phyloP scores from a whole-genome alignment of 2,329 filamentous ascomycete species.

The Zymoseptoria passerinii region DNA sequence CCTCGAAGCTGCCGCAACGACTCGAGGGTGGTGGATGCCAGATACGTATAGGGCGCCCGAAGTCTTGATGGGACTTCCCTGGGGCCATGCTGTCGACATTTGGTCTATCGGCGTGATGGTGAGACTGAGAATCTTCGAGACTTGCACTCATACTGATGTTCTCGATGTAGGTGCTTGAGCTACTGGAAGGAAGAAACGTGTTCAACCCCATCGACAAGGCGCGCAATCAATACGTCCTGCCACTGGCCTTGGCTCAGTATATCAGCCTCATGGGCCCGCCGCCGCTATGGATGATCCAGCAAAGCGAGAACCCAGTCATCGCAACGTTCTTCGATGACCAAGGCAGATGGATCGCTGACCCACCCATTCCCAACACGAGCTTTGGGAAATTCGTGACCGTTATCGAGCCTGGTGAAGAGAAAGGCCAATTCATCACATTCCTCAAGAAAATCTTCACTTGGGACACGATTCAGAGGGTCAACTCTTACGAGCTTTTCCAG shows the following conservation, averaged over 20 bases:
- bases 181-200: slow-evolving; percentile 22
- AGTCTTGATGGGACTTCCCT: neutral
- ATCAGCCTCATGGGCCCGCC: slow-evolving; percentile 9
- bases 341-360: slow-evolving; percentile 1
- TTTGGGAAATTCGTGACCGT: neutral
- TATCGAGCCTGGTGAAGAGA: neutral
- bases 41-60: slow-evolving; percentile 1
- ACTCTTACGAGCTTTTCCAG: slow-evolving; percentile 11
- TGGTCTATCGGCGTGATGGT: slow-evolving; percentile 1
- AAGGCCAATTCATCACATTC: slow-evolving; percentile 19
- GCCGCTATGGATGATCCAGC: slow-evolving; percentile 3
- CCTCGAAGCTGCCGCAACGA: neutral
- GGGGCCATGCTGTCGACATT: neutral
- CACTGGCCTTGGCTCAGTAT: slow-evolving; percentile 24
- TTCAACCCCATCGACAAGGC: slow-evolving; percentile 22
- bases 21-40: slow-evolving; percentile 1
- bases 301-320: neutral
- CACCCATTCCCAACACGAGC: neutral
- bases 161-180: slow-evolving; percentile 21
- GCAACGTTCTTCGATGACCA: neutral
- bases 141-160: neutral
- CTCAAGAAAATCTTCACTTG: slow-evolving; percentile 23
- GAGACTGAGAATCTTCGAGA: neutral
- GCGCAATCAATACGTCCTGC: slow-evolving; percentile 22
- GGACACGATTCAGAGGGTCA: slow-evolving; percentile 18